These are phyloP conservation scores for Russula dissimulans DNA, from an alignment of 768 basidiomycete species.

Conservation along the genomic window DNA sequence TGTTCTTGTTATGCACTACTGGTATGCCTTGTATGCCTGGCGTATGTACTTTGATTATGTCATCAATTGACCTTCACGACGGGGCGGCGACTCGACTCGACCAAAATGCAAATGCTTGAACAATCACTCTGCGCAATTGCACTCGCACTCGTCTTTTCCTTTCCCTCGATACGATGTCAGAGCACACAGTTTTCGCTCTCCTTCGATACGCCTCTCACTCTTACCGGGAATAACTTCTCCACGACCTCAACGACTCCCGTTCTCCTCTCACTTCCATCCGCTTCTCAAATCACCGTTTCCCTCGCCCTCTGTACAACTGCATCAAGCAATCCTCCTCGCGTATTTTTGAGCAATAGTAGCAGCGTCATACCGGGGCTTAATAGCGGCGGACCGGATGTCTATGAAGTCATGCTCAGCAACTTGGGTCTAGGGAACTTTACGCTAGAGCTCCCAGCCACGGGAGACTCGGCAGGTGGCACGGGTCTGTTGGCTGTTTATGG, in stretches of 20 bases:
- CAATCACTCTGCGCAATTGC: background rate
- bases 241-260: slow-evolving; percentile 14
- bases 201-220: background rate
- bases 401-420: slow-evolving; percentile 36
- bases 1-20: background rate
- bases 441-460: slow-evolving; percentile 28
- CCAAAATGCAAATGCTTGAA: background rate
- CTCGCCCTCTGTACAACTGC: slow-evolving; percentile 27
- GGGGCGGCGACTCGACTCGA: too few species aligned
- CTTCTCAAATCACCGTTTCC: slow-evolving; percentile 25
- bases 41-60: slow-evolving; percentile 8
- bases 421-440: slow-evolving; percentile 47
- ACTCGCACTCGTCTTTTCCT: background rate
- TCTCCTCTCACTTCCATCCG: slow-evolving; percentile 23
- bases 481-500: slow-evolving; percentile 44
- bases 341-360: slow-evolving; percentile 50
- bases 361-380: slow-evolving; percentile 30
- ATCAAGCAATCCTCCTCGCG: slow-evolving; percentile 32
- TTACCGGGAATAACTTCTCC: slow-evolving; percentile 7
- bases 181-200: background rate
- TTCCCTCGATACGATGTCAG: background rate
- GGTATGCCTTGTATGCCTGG: background rate
- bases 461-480: slow-evolving; percentile 25
- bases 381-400: slow-evolving; percentile 34
- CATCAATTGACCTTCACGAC: background rate